These are phyloP conservation scores for Sicyos edulis DNA, from an alignment of 306 rosid genomes.

Conservation along the genomic window DNA sequence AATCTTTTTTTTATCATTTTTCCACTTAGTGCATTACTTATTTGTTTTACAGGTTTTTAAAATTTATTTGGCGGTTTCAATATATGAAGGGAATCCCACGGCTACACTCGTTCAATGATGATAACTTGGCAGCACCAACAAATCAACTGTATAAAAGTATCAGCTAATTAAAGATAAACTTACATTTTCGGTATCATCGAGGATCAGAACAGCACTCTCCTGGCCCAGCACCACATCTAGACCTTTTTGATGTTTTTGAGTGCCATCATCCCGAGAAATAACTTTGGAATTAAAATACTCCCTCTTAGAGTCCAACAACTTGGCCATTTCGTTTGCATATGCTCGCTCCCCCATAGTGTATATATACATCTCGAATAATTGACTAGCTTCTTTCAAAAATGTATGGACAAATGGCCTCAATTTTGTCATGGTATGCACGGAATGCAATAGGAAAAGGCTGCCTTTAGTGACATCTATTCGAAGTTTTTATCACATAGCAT, in stretches of 20 bases:
- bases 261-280: slow-evolving; percentile 90
- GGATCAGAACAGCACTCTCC: slow-evolving; percentile 80
- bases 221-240: slow-evolving; percentile 83
- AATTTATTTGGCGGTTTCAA: neutral
- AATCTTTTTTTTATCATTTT: neutral
- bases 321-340: slow-evolving; percentile 88
- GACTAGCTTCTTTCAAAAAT: slow-evolving; percentile 71
- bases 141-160: neutral
- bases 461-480: slow-evolving; percentile 59
- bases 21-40: neutral
- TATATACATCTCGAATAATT: slow-evolving; percentile 74
- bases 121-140: neutral
- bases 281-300: slow-evolving; percentile 66
- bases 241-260: slow-evolving; percentile 82
- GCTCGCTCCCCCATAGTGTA: slow-evolving; percentile 92
- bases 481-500: neutral
- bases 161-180: slow-evolving; percentile 24
- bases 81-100: neutral
- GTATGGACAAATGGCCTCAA: slow-evolving; percentile 72
- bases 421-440: slow-evolving; percentile 81
- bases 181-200: slow-evolving; percentile 87
- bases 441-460: slow-evolving; percentile 55
- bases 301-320: slow-evolving; percentile 73
- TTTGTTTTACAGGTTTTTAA: neutral
- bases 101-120: neutral